Evolutionary conservation across 2,329 filamentous ascomycete genomes (phyloP), one percentile per base, ranked within the genome.

Genomic region (Pseudogymnoascus sp.): DNA sequence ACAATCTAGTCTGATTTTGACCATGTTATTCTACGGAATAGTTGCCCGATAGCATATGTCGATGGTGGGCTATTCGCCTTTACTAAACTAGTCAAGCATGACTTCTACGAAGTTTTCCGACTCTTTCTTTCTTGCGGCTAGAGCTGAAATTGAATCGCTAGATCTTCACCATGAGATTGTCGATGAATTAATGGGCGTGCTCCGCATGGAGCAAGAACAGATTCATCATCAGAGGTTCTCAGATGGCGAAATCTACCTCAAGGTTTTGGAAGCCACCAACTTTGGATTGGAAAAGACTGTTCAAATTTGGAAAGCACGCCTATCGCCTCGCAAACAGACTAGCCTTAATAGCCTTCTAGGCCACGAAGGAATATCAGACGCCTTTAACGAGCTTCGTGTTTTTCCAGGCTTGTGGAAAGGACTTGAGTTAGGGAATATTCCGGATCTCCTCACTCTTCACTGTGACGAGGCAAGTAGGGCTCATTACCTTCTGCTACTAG

Each of bases 391-490:
- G 24, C 24, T 26, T 26, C 24, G 24, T 26, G 24, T 3, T 26
- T 26, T 26, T 6, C 24, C 24, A 26, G 24, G 24, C 24, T 26
- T 26, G 24, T 26, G 24, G 24, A 26, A 26, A 26, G 24, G 24
- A 6, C 24, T 26, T 13, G 56, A 65, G n/a, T 50, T 65, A 19
- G 64, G 64, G 0, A 65, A 65, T 40, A 14, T 59, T 21, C 7
- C 16, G 14, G 19, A 14, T 14, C 44, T 62, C 1, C 14, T 65
- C 14, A 63, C 62, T 44, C 16, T 64, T 14, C n/a, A 38, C 38
- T 64, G 47, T 24, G 31, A 65, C 19, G 60, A 65, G 47, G 64
- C 61, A 62, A 47, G 42, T 47, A 47, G 19, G 42, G 42, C 42
- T 47, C 2, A 24, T 47, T 14, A 24, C 42, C 11, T 47, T 47